These are phyloP conservation scores for Volvox carteri DNA, from an alignment of 163 green algal genomes.

Conservation along the genomic window DNA sequence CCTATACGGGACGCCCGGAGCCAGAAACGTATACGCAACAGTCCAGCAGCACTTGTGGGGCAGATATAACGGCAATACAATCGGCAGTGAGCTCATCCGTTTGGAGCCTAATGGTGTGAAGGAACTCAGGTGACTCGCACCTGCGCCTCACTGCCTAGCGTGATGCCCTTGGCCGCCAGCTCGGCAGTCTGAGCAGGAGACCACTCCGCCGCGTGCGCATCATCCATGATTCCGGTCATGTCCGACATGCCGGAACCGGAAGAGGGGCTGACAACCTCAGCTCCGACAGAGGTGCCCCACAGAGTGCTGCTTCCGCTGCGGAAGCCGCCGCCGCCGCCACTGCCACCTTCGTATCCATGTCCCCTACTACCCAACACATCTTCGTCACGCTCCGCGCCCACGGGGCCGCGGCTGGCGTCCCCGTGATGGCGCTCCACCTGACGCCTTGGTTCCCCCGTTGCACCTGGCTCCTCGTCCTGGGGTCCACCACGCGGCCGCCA, in stretches of 20 bases:
- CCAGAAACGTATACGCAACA: too few species aligned
- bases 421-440: background rate
- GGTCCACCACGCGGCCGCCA: background rate
- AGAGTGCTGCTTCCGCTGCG: background rate
- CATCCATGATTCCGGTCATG: background rate
- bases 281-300: background rate
- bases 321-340: background rate
- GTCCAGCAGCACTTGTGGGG: too few species aligned
- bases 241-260: background rate
- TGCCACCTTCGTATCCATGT: background rate
- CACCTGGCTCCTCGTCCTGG: background rate
- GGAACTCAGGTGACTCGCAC: too few species aligned
- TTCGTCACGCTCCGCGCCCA: conserved; percentile 12
- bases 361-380: background rate
- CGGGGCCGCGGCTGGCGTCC: conserved; percentile 34
- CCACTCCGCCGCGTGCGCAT: background rate
- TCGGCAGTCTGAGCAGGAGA: background rate
- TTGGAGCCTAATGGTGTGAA: too few species aligned
- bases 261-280: background rate
- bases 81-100: too few species aligned
- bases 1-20: too few species aligned
- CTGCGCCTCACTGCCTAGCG: background rate
- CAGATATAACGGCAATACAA: too few species aligned
- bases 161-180: background rate
- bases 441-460: background rate